phyloP scores from a whole-genome alignment of 1,284 basidiomycete genomes.

The Trametes pubescens region DNA sequence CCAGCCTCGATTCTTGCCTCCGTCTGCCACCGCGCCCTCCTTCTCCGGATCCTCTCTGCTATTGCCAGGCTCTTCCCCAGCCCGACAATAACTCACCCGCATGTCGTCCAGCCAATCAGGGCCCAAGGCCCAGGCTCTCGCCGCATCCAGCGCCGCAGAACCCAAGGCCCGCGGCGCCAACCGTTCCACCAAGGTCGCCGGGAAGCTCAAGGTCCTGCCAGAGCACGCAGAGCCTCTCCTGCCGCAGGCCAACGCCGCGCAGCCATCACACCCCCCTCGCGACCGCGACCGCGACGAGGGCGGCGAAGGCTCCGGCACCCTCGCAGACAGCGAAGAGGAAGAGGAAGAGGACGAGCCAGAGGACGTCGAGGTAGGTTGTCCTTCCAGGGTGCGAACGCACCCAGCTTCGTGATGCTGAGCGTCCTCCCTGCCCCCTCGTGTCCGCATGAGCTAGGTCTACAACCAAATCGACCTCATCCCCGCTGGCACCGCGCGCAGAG shows the following conservation, averaged over 20 bases:
- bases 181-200: conserved; percentile 86
- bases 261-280: conserved; percentile 40
- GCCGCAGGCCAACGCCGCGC: conserved; percentile 37
- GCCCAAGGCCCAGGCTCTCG: conserved; percentile 22
- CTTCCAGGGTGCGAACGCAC: conserved; percentile 10
- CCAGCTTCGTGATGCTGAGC: conserved; percentile 5
- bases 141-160: conserved; percentile 39
- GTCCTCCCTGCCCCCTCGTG: background rate
- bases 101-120: conserved; percentile 38
- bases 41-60: background rate
- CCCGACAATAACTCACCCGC: background rate
- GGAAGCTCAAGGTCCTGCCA: conserved; percentile 93
- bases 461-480: conserved; percentile 93
- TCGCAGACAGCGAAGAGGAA: conserved; percentile 76
- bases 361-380: conserved; percentile 68
- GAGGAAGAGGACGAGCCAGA: conserved; percentile 70
- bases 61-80: background rate
- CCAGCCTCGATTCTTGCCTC: conserved; percentile 6
- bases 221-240: conserved; percentile 80
- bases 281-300: conserved; percentile 47
- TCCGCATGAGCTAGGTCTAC: conserved; percentile 65
- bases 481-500: conserved; percentile 91
- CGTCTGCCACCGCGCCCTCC: background rate
- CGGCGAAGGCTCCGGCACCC: conserved; percentile 53
- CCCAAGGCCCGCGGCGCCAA: conserved; percentile 75